Conservation (phyloP, 129 eudicot genomes). For the Artemisia tridentata region DNA sequence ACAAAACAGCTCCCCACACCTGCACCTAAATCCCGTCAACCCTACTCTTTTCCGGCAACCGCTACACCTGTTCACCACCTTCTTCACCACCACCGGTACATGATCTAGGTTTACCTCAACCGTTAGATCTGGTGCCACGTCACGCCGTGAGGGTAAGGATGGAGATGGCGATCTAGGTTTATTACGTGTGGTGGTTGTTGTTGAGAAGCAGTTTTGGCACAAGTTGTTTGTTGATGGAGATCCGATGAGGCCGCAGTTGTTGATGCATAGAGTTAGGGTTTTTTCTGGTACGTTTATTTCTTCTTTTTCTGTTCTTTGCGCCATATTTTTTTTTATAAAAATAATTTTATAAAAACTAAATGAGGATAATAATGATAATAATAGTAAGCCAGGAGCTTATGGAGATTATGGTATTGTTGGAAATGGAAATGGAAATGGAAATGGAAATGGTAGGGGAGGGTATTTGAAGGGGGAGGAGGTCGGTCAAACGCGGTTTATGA, state of each 20-base stretch:
- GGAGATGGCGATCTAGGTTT: no score
- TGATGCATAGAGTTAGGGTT: constrained; percentile 45
- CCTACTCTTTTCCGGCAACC: constrained; percentile 77
- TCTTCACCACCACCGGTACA: constrained; percentile 35
- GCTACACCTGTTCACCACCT: constrained; percentile 68
- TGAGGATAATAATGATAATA: not conserved
- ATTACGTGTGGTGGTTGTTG: constrained; percentile 25
- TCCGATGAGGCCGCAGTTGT: constrained; percentile 65
- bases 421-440: constrained; percentile 16
- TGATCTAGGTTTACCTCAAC: no score
- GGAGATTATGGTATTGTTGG: not conserved
- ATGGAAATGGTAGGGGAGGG: not conserved
- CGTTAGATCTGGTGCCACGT: constrained; percentile 54
- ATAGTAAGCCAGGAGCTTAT: not conserved
- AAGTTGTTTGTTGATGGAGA: constrained; percentile 55
- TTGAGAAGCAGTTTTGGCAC: constrained; percentile 64
- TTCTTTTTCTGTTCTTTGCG: constrained; percentile 69
- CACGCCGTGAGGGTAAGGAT: constrained; percentile 10
- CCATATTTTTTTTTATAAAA: constrained; percentile 36
- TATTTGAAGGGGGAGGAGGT: constrained; percentile 28
- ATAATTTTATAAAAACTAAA: not conserved
- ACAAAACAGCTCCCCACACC: constrained; percentile 84
- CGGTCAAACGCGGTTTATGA: constrained; percentile 25
- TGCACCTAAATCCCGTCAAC: constrained; percentile 81
- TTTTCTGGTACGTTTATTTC: constrained; percentile 69